Evolutionary conservation across 805 yeast species (phyloP).

Genomic region (Nakazawaea anatomiae): DNA sequence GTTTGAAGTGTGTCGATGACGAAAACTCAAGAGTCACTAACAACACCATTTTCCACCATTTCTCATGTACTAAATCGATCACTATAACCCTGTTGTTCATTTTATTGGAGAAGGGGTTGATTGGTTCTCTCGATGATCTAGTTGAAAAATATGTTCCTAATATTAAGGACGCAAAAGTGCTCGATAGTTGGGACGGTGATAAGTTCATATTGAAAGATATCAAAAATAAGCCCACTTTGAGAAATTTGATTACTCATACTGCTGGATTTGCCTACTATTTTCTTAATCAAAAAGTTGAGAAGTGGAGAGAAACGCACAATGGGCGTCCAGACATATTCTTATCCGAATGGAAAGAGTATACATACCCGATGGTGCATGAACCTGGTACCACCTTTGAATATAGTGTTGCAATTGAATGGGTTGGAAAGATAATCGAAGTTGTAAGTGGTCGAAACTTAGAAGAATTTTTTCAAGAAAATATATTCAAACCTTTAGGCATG

Average conservation of each 20-base stretch:
- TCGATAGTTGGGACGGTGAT: conserved; percentile 8
- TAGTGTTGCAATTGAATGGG: conserved; percentile 32
- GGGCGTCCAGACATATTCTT: conserved; percentile 14
- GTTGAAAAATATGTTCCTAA: conserved; percentile 26
- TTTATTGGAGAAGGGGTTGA: conserved; percentile 25
- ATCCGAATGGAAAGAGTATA: conserved; percentile 15
- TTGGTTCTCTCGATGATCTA: conserved; percentile 25
- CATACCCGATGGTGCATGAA: conserved; percentile 24
- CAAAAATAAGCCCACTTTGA: conserved; percentile 25
- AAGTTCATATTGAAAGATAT: conserved; percentile 12
- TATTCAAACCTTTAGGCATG: conserved; percentile 25
- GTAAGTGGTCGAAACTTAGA: conserved; percentile 23
- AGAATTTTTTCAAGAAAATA: conserved; percentile 22
- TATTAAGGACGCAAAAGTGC: conserved; percentile 20
- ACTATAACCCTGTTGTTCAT: conserved; percentile 25
- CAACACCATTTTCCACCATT: conserved; percentile 24
- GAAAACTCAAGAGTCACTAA: conserved; percentile 12
- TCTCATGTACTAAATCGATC: conserved; percentile 26
- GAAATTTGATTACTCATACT: conserved; percentile 30
- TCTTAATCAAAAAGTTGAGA: conserved; percentile 17
- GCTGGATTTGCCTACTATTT: conserved; percentile 31
- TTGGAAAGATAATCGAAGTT: conserved; percentile 25
- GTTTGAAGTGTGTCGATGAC: conserved; percentile 10
- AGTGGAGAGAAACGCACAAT: conserved; percentile 11
- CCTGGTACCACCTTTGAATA: conserved; percentile 33